Percentiles rank a stretch among this genome's conserved stretches.
These are phyloP conservation scores for Polygonum aviculare DNA, from an alignment of 148 eudicot species.

Conservation along the genomic window DNA sequence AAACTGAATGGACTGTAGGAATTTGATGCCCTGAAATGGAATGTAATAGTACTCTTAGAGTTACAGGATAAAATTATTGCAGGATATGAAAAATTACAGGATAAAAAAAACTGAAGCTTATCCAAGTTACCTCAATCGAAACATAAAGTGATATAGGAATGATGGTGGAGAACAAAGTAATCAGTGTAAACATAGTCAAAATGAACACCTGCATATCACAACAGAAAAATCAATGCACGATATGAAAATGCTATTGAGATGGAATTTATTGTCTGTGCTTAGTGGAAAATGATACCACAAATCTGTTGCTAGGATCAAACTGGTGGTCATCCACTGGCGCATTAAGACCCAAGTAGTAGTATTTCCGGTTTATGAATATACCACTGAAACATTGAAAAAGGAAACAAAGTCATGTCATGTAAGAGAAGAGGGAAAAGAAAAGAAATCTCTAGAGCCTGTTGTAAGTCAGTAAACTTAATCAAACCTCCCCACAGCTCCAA, in stretches of 20 bases:
- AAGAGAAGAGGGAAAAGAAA: not conserved
- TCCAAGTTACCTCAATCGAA: slow-evolving; percentile 71
- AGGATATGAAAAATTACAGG: not conserved
- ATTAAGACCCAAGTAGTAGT: slow-evolving; percentile 62
- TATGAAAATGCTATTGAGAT: slow-evolving; percentile 8
- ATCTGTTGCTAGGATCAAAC: slow-evolving; percentile 75
- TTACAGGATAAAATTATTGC: too few species aligned
- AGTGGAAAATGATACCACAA: slow-evolving; percentile 43
- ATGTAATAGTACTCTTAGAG: not conserved
- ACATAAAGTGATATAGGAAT: slow-evolving; percentile 98
- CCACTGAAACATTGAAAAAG: slow-evolving; percentile 45
- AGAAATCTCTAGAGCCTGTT: slow-evolving; percentile 3
- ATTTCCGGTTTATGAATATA: slow-evolving; percentile 52
- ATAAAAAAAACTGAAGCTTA: not conserved
- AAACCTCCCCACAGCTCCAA: slow-evolving; percentile 95
- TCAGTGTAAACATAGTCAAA: slow-evolving; percentile 83
- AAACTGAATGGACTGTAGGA: slow-evolving; percentile 79
- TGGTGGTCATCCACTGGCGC: slow-evolving; percentile 40
- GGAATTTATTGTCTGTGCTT: not conserved
- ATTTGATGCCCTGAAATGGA: slow-evolving; percentile 72
- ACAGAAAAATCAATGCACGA: not conserved
- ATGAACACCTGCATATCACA: slow-evolving; percentile 49
- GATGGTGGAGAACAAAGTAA: slow-evolving; percentile 91
- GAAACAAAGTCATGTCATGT: slow-evolving; percentile 8
- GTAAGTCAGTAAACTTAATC: slow-evolving; percentile 11